Conservation (phyloP, 371 early-diverging fungal genomes). For the Rhizopus delemar region DNA sequence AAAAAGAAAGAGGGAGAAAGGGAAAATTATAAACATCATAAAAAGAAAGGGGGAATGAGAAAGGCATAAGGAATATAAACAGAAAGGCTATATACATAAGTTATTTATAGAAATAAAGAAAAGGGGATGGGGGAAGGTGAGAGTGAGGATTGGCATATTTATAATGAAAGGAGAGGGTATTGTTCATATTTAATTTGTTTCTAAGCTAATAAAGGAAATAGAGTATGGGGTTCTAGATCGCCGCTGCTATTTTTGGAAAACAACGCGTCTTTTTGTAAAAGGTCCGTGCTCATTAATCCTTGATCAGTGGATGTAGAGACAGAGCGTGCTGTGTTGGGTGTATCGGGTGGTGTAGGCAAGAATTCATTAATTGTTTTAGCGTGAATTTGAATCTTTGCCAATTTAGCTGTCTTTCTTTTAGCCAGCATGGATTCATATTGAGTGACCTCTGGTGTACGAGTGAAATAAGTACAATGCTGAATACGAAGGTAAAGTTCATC, state of each 20-base stretch:
- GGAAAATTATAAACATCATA: neutral
- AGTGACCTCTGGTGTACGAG: constrained; percentile 40
- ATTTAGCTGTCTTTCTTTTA: constrained; percentile 2
- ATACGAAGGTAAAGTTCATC: constrained; percentile 61
- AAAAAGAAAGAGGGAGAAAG: neutral
- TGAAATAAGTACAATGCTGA: constrained; percentile 61
- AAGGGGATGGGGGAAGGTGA: neutral
- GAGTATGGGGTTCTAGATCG: neutral
- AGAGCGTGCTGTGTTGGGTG: constrained; percentile 11
- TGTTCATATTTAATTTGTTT: neutral
- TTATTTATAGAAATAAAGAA: neutral
- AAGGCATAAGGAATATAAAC: neutral
- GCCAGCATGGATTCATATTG: constrained; percentile 23
- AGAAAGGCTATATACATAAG: constrained; percentile 2
- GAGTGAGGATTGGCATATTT: neutral
- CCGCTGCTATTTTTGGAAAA: neutral
- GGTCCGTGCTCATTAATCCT: neutral
- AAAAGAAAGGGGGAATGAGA: neutral
- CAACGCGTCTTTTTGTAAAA: neutral
- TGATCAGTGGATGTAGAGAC: neutral
- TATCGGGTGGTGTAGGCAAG: constrained; percentile 22
- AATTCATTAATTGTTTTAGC: neutral
- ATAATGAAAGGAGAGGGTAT: neutral
- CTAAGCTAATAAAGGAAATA: neutral
- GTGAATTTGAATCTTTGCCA: constrained; percentile 14